A percentile compares a stretch with the other conserved stretches of the same genome.
Evolutionary conservation across 2,329 filamentous ascomycete genomes (phyloP).

Genomic region (Colletotrichum siamense): DNA sequence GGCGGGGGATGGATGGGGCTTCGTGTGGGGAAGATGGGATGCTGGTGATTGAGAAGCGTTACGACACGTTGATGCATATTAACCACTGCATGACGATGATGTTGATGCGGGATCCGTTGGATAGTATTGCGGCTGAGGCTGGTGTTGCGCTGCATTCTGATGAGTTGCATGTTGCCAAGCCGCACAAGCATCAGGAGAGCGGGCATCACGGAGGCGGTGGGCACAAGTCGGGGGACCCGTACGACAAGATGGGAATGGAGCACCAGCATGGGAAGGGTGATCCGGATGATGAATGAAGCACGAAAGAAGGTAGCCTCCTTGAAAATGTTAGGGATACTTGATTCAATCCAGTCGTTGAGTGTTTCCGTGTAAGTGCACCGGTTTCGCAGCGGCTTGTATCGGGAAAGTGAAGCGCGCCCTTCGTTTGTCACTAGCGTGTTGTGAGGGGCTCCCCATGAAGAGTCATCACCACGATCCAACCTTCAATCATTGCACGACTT

Average conservation of each 20-base stretch:
- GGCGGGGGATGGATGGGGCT: neutral
- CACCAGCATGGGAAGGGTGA: neutral
- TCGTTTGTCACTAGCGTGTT: neutral
- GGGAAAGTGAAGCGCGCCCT: neutral
- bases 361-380: neutral
- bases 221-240: neutral
- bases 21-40: neutral
- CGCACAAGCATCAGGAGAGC: neutral
- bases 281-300: neutral
- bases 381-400: neutral
- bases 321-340: neutral
- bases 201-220: neutral
- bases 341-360: neutral
- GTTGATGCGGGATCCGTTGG: neutral
- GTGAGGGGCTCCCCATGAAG: neutral
- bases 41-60: slow-evolving; percentile 1
- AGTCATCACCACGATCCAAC: neutral
- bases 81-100: slow-evolving; percentile 6
- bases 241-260: neutral
- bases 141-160: slow-evolving; percentile 6
- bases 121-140: neutral
- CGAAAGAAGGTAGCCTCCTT: neutral
- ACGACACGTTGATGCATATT: slow-evolving; percentile 5
- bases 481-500: fast-evolving
- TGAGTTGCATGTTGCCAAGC: slow-evolving; percentile 1